A percentile compares a stretch with the other conserved stretches of the same genome.
These are phyloP conservation scores for Amniculicola lignicola DNA, from an alignment of 495 filamentous ascomycete species.

Conservation along the genomic window DNA sequence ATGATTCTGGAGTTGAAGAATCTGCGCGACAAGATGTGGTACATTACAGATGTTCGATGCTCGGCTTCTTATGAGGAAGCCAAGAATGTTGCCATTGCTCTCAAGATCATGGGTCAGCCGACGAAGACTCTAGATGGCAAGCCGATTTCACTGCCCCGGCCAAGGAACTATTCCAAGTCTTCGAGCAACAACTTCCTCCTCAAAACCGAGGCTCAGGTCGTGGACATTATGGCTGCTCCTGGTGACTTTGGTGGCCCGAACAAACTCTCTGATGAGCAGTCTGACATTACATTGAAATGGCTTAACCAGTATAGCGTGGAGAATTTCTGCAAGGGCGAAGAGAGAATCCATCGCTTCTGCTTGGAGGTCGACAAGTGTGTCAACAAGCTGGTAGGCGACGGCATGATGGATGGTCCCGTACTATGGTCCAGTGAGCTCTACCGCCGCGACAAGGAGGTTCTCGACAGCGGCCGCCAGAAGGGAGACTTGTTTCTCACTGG, in stretches of 20 bases:
- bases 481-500: constrained; percentile 51
- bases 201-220: constrained; percentile 78
- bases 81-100: constrained; percentile 75
- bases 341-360: constrained; percentile 91
- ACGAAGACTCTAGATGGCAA: constrained; percentile 53
- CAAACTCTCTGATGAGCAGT: constrained; percentile 94
- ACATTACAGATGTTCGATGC: constrained; percentile 91
- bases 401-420: constrained; percentile 80
- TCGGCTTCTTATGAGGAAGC: constrained; percentile 88
- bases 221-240: constrained; percentile 80
- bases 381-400: constrained; percentile 81
- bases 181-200: constrained; percentile 68
- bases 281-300: constrained; percentile 82
- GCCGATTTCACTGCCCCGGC: constrained; percentile 45
- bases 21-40: constrained; percentile 96
- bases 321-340: constrained; percentile 94
- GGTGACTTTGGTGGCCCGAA: constrained; percentile 85
- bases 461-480: constrained; percentile 64
- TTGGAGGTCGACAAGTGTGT: constrained; percentile 86
- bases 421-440: constrained; percentile 91
- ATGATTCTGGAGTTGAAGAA: constrained; percentile 66
- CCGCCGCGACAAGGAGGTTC: constrained; percentile 68
- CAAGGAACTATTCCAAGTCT: constrained; percentile 49
- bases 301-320: constrained; percentile 76
- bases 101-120: constrained; percentile 80